Base-by-base conservation (phyloP, 441 rosid species). In the Aquilaria agallochum region DNA sequence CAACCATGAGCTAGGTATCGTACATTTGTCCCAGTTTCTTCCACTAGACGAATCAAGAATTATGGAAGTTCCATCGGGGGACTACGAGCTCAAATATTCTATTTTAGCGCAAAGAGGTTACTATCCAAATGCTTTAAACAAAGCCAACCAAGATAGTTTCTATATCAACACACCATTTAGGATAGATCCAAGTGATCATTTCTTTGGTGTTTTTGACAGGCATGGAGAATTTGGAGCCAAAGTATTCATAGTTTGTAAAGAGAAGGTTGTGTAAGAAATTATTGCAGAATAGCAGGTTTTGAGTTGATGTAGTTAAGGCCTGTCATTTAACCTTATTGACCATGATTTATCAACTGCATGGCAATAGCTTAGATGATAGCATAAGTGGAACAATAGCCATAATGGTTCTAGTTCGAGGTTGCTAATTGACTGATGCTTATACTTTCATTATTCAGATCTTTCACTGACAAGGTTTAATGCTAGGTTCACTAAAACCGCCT, bases 371-470 rank as follows among this genome's bases (percentile, higher is more conserved):
- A 50, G 99, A 95, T 68, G 99, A 95, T 71, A 81, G 82, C 72
- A 95, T 95, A 98, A 95, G 99, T 36, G 99, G 99, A n/a, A 95
- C 99, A 0, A 95, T 98, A n/a, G 90, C 97, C 0, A 80, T 95
- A 53, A 90, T 98, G 44, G 88, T 95, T 65, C 72, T 95, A 74
- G 97, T 92, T 56, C 83, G 98, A 50, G 99, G 99, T 5, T 20
- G 20, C 20, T 20, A 20, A 20, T 20, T 20, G 20, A 20, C 20
- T 20, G 20, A 20, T 20, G 20, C 20, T 20, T 20, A 20, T 20
- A 20, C 20, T 20, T 20, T 20, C 20, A 20, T 20, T 20, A 20
- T 20, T 20, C 20, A 20, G 20, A 89, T 92, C 92, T 92, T 81
- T 84, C 90, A 75, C 88, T 82, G 71, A 89, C 78, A 79, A 89